phyloP scores from a whole-genome alignment of 129 eudicot genomes.

The sunflower (Helianthus annuus) region HanXRQr2.0-SUNRISE NC_035448.2:112790629-112791128 shows the following conservation, averaged over 20 bases:
- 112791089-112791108: too few relatives aligned
- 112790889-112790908: conserved; percentile 18
- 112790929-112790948: too few relatives aligned
- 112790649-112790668: not conserved
- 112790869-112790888: conserved; percentile 11
- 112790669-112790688: conserved; percentile 4
- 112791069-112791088: too few relatives aligned
- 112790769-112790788: conserved; percentile 49
- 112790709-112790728: not conserved
- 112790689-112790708: not conserved
- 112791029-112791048: too few relatives aligned
- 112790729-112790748: conserved; percentile 12
- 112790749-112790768: conserved; percentile 67
- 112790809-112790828: conserved; percentile 49
- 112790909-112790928: not conserved
- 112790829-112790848: conserved; percentile 44
- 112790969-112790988: too few relatives aligned
- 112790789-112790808: conserved; percentile 69
- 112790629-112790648: not conserved
- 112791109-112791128: too few relatives aligned
- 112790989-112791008: too few relatives aligned
- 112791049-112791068: too few relatives aligned
- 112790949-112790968: too few relatives aligned
- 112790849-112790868: conserved; percentile 30
- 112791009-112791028: too few relatives aligned